Conservation (phyloP, 768 basidiomycete genomes). For the Termitomyces sp. region DNA sequence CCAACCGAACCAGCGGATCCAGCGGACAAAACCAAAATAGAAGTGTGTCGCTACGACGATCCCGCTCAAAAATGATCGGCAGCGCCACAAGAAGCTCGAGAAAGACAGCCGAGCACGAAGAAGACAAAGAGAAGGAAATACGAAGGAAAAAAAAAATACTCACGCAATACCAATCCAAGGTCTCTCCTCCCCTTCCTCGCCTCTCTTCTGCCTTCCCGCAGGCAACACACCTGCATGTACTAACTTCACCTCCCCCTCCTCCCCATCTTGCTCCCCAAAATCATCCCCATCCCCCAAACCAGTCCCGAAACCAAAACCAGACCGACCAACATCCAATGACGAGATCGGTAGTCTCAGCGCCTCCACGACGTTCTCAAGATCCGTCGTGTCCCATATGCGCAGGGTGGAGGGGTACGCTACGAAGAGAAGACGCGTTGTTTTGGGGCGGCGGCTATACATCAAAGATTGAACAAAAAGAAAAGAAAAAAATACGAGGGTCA, state of each 20-base stretch:
- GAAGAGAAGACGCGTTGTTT: conserved; percentile 13
- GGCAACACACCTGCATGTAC: conserved; percentile 43
- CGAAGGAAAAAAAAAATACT: conserved; percentile 10
- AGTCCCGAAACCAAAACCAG: too few species aligned
- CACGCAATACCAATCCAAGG: conserved; percentile 35
- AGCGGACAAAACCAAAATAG: too few species aligned
- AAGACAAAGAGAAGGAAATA: too few species aligned
- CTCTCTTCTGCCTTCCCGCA: neutral
- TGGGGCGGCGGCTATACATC: neutral
- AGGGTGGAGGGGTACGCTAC: conserved; percentile 49
- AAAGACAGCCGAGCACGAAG: too few species aligned
- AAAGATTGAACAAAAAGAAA: too few species aligned
- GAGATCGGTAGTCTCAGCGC: conserved; percentile 43
- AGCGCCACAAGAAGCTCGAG: too few species aligned
- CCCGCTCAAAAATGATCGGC: too few species aligned
- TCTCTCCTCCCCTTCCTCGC: conserved; percentile 23
- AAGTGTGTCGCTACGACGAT: too few species aligned
- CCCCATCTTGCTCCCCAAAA: too few species aligned
- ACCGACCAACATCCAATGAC: neutral
- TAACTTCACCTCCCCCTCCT: conserved; percentile 9
- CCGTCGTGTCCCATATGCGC: conserved; percentile 63
- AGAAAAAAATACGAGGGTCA: too few species aligned
- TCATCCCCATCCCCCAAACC: too few species aligned
- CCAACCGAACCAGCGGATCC: too few species aligned
- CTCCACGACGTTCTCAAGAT: conserved; percentile 44